phyloP scores from a whole-genome alignment of 106 monocot species.

The Dendrobium catenatum region DNA sequence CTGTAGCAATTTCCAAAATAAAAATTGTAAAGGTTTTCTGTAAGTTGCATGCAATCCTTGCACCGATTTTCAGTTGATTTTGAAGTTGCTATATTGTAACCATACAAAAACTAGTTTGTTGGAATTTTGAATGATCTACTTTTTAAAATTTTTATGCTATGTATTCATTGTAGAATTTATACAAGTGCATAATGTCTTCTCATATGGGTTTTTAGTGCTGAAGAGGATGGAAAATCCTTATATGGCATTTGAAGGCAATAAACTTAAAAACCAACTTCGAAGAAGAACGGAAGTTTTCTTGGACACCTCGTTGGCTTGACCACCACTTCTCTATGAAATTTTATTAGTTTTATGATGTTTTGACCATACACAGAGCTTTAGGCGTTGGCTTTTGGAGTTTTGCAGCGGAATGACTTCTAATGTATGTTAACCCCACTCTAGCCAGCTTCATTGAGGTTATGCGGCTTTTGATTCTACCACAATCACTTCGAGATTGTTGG shows the following conservation, averaged over 20 bases:
- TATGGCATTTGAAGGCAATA: not conserved
- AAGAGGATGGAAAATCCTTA: too few relatives aligned
- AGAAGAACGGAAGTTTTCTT: not conserved
- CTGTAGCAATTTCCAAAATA: not conserved
- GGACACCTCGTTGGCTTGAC: not conserved
- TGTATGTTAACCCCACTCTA: too few relatives aligned
- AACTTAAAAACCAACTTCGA: not conserved
- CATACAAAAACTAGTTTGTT: too few relatives aligned
- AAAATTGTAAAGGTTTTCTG: not conserved
- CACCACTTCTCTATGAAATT: not conserved
- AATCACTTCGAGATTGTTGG: too few relatives aligned
- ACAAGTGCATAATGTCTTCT: not conserved
- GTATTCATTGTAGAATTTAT: too few relatives aligned
- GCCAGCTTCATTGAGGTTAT: too few relatives aligned
- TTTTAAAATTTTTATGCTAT: too few relatives aligned
- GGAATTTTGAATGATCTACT: too few relatives aligned
- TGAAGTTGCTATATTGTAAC: not conserved
- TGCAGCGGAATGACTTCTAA: too few relatives aligned
- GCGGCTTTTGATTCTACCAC: too few relatives aligned
- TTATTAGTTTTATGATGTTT: not conserved
- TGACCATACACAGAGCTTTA: too few relatives aligned
- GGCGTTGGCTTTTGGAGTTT: too few relatives aligned
- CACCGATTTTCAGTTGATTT: not conserved
- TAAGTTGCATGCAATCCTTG: not conserved
- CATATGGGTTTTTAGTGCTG: not conserved